These are phyloP conservation scores for Tripterygium wilfordii DNA, from an alignment of 177 flowering plant genomes.

Conservation along the genomic window DNA sequence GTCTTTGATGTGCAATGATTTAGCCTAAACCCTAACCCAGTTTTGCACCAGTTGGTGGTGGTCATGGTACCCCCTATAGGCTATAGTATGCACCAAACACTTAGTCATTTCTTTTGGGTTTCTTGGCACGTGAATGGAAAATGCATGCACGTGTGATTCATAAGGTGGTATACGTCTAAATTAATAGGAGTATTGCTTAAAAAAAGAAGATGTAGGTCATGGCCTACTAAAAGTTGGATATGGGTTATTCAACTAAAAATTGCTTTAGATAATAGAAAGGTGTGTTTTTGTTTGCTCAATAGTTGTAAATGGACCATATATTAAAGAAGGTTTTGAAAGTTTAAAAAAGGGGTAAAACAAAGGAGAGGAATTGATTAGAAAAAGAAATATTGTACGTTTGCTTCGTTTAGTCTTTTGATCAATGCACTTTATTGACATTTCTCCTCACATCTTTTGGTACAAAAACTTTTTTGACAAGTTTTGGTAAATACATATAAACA, in stretches of 20 bases:
- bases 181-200: too few species aligned
- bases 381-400: background rate
- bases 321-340: conserved; percentile 8
- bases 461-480: conserved; percentile 3
- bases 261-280: conserved; percentile 13
- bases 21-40: conserved; percentile 26
- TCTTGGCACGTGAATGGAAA: conserved; percentile 20
- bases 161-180: too few species aligned
- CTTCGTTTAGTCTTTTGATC: conserved; percentile 16
- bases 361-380: background rate
- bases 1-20: conserved; percentile 39
- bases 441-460: conserved; percentile 4
- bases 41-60: background rate
- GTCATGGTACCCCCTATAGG: too few species aligned
- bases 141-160: conserved; percentile 24
- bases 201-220: background rate
- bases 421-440: conserved; percentile 15
- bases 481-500: too few species aligned
- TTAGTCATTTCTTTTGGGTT: conserved; percentile 13
- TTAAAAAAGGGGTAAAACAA: too few species aligned
- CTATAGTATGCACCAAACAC: too few species aligned
- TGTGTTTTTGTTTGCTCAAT: conserved; percentile 16
- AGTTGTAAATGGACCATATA: conserved; percentile 19
- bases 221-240: conserved; percentile 18
- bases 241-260: conserved; percentile 25